Conservation (phyloP, 78 protist genomes). For the Dictyostelium firmibasis region DNA sequence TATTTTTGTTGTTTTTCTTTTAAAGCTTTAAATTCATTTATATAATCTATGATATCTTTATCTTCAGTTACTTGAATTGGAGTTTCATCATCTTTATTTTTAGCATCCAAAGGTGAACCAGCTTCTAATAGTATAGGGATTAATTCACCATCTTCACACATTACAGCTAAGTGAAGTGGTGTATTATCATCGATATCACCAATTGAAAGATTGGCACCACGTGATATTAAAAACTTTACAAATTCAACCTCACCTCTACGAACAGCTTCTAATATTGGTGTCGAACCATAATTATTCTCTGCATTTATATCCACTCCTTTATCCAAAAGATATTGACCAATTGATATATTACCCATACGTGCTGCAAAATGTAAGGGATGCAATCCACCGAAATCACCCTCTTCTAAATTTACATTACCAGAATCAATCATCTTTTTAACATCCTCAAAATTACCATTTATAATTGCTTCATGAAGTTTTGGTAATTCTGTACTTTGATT, state of each 20-base stretch:
- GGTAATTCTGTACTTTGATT: slow-evolving; percentile 26
- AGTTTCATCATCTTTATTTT: slow-evolving; percentile 72
- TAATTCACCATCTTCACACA: slow-evolving; percentile 78
- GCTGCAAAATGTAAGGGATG: slow-evolving; percentile 72
- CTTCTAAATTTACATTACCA: slow-evolving; percentile 46
- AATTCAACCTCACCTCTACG: slow-evolving; percentile 69
- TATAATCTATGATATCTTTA: slow-evolving; percentile 42
- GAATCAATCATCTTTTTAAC: slow-evolving; percentile 22
- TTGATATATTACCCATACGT: slow-evolving; percentile 44
- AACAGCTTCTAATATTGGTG: slow-evolving; percentile 82
- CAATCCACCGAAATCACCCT: slow-evolving; percentile 68
- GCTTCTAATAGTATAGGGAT: slow-evolving; percentile 62
- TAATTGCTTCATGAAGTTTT: slow-evolving; percentile 39
- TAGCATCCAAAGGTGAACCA: slow-evolving; percentile 59
- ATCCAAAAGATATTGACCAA: slow-evolving; percentile 9
- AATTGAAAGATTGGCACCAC: slow-evolving; percentile 10
- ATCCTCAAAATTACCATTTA: slow-evolving; percentile 21
- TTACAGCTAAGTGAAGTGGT: slow-evolving; percentile 63
- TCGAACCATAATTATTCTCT: slow-evolving; percentile 74
- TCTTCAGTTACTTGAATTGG: slow-evolving; percentile 70
- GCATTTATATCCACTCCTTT: slow-evolving; percentile 71
- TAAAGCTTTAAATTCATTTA: slow-evolving; percentile 11
- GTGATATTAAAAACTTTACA: slow-evolving; percentile 26
- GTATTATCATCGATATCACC: slow-evolving; percentile 63
- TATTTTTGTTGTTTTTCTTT: not conserved